These are phyloP conservation scores for Aphanomyces invadans DNA, from an alignment of 352 stramenopile species.

Conservation along the genomic window DNA sequence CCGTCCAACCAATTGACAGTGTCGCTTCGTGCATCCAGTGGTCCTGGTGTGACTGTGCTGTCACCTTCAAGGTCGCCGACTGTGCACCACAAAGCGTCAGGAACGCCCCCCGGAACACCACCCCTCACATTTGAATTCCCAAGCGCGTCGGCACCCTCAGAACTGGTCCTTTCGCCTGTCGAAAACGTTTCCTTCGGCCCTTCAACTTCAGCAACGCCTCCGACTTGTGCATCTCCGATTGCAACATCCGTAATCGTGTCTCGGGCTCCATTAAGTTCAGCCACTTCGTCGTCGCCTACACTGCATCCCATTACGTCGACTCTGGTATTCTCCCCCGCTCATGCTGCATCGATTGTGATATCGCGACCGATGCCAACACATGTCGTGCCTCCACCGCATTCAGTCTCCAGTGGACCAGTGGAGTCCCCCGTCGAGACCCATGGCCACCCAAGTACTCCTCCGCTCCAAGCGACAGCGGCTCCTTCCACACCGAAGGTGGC, in stretches of 20 bases:
- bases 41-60: background rate
- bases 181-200: background rate
- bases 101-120: background rate
- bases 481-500: background rate
- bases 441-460: background rate
- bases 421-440: background rate
- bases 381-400: background rate
- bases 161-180: background rate
- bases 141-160: background rate
- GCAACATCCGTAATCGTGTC: no score
- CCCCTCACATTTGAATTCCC: no score
- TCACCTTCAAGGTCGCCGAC: background rate
- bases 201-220: background rate
- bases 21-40: background rate
- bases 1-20: constrained; percentile 3
- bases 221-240: background rate
- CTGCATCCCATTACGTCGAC: background rate
- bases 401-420: background rate
- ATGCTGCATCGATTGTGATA: background rate
- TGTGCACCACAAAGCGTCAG: no score
- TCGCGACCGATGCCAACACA: background rate
- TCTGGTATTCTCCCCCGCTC: background rate
- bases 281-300: background rate
- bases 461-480: no score
- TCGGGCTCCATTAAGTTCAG: no score